Evolutionary conservation across 2,329 filamentous ascomycete species (phyloP).

Genomic region (Arthrobotrys conoides): DNA sequence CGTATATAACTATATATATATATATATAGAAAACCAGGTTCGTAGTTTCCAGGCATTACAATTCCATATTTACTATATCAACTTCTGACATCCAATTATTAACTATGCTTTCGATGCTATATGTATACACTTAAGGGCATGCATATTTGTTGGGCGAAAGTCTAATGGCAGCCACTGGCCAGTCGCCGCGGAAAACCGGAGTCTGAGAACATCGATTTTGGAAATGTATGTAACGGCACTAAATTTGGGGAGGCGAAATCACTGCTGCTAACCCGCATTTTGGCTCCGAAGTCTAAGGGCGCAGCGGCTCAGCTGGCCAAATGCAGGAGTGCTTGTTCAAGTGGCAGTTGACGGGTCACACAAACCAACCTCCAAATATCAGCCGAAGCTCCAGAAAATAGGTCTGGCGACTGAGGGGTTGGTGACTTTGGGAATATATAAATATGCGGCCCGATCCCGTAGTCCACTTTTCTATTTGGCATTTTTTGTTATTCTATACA

Average conservation of each 20-base stretch:
- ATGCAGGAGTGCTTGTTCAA: not conserved
- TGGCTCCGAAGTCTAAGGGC: not conserved
- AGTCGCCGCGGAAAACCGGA: not conserved
- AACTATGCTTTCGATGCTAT: not conserved
- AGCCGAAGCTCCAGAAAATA: not conserved
- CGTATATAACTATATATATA: no score
- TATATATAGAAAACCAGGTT: not conserved
- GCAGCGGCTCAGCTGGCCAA: not conserved
- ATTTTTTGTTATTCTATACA: not conserved
- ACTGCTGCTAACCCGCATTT: not conserved
- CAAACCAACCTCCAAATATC: not conserved
- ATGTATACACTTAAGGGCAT: not conserved
- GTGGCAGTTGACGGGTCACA: constrained; percentile 1
- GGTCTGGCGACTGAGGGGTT: not conserved
- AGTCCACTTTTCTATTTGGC: not conserved
- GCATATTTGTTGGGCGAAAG: not conserved
- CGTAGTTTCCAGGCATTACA: not conserved
- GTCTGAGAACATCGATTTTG: not conserved
- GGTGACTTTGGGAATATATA: not conserved
- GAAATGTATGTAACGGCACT: not conserved
- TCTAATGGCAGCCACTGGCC: not conserved
- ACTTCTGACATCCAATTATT: not conserved
- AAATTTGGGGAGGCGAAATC: not conserved
- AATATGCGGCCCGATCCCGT: constrained; percentile 3
- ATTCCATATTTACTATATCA: not conserved